Percentiles rank a stretch among this genome's conserved stretches.
Evolutionary conservation across 208 protist species (phyloP).

Genomic region (Leishmania aethiopica): DNA sequence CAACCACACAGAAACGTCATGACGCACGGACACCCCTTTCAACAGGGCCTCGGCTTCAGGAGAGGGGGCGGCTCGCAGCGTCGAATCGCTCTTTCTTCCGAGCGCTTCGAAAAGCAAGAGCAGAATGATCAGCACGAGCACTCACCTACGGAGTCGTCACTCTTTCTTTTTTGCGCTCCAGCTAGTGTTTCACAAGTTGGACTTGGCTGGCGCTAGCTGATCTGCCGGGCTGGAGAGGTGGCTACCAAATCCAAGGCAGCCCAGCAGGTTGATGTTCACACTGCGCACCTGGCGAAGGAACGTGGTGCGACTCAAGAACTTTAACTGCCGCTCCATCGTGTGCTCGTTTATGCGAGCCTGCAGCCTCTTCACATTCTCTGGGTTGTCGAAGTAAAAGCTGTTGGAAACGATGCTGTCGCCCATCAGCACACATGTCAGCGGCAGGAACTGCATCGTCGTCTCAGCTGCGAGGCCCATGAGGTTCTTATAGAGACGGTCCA

Average conservation of each 20-base stretch:
- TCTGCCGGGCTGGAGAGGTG: slow-evolving; percentile 17
- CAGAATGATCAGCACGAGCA: not conserved
- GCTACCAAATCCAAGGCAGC: slow-evolving; percentile 59
- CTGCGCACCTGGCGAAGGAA: slow-evolving; percentile 66
- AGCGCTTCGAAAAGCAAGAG: not conserved
- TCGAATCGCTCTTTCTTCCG: not conserved
- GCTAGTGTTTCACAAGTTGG: slow-evolving; percentile 18
- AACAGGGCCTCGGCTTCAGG: not conserved
- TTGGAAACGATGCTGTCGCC: slow-evolving; percentile 77
- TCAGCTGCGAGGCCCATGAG: slow-evolving; percentile 53
- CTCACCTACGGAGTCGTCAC: not conserved
- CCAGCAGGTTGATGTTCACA: slow-evolving; percentile 77
- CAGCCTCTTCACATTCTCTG: slow-evolving; percentile 33
- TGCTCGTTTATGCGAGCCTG: slow-evolving; percentile 46
- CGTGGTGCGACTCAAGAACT: slow-evolving; percentile 57
- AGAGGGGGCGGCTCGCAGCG: not conserved
- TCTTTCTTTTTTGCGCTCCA: not conserved
- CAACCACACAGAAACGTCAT: not conserved
- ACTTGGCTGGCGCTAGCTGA: not conserved
- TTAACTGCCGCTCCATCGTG: slow-evolving; percentile 61
- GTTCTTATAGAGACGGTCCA: slow-evolving; percentile 53
- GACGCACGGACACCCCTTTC: not conserved
- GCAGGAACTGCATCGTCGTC: slow-evolving; percentile 62
- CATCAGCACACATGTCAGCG: slow-evolving; percentile 61
- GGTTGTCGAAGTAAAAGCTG: slow-evolving; percentile 58